Evolutionary conservation across 257 asterid genomes (phyloP).

Genomic region (Solanum tarijense): DNA sequence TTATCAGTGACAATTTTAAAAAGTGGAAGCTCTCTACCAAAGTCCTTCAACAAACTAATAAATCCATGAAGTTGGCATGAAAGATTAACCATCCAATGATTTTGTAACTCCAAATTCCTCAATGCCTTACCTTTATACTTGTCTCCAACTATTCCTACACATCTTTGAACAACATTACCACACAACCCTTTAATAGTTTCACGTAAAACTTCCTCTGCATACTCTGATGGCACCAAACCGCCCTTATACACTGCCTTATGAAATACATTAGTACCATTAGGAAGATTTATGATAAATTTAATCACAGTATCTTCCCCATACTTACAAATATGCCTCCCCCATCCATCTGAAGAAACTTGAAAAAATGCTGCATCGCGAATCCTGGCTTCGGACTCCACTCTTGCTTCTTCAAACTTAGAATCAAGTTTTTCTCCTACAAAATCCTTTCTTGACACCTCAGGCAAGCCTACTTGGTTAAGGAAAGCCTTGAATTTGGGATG

Average conservation of each 20-base stretch:
- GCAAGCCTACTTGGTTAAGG: constrained; percentile 66
- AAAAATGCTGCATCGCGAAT: constrained; percentile 66
- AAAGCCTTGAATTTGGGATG: constrained; percentile 77
- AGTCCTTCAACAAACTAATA: constrained; percentile 62
- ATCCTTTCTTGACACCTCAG: constrained; percentile 41
- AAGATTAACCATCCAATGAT: constrained; percentile 79
- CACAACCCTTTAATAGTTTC: constrained; percentile 45
- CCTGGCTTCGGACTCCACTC: constrained; percentile 45
- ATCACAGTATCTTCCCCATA: constrained; percentile 37
- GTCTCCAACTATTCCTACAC: constrained; percentile 72
- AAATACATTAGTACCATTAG: constrained; percentile 67
- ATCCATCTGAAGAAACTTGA: constrained; percentile 63
- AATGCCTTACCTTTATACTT: constrained; percentile 63
- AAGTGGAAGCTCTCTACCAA: constrained; percentile 54
- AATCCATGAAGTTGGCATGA: constrained; percentile 68
- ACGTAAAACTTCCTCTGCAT: constrained; percentile 65
- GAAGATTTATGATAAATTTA: constrained; percentile 55
- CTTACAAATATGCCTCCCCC: constrained; percentile 35
- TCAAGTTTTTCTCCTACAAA: constrained; percentile 47
- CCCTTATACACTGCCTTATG: constrained; percentile 40
- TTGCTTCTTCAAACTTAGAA: constrained; percentile 58
- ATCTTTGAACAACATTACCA: constrained; percentile 37
- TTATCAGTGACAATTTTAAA: constrained; percentile 43
- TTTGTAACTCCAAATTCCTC: constrained; percentile 51
- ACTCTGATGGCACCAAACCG: constrained; percentile 42